Evolutionary conservation across 306 rosid genomes (phyloP).

Genomic region (Hylodesmum podocarpum): DNA sequence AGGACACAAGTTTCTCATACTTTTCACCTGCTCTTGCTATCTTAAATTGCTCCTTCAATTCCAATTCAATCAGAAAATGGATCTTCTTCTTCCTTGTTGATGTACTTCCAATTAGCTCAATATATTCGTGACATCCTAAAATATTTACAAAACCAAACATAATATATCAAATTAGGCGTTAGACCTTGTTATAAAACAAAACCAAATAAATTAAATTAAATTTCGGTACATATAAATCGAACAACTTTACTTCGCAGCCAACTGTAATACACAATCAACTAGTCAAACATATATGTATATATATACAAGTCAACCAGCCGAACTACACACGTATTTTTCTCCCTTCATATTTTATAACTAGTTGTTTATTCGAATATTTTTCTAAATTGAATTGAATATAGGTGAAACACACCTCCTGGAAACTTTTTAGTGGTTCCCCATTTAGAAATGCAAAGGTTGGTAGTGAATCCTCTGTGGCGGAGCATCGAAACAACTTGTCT

Average conservation of each 20-base stretch:
- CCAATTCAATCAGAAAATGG: conserved; percentile 37
- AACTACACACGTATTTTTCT: too few species aligned
- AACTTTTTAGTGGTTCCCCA: conserved; percentile 51
- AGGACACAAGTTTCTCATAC: conserved; percentile 32
- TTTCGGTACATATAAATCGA: neutral
- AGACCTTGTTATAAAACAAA: neutral
- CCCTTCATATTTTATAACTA: too few species aligned
- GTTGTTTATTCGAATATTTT: too few species aligned
- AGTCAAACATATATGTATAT: too few species aligned
- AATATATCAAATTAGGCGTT: neutral
- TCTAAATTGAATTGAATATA: too few species aligned
- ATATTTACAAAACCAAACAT: neutral
- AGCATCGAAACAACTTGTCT: conserved; percentile 43
- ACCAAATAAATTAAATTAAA: too few species aligned
- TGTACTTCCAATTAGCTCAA: conserved; percentile 41
- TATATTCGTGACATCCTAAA: conserved; percentile 44
- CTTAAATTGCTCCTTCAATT: conserved; percentile 46
- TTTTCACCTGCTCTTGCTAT: conserved; percentile 45
- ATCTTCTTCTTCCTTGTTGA: conserved; percentile 32
- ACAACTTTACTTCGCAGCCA: too few species aligned
- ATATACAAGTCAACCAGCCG: too few species aligned
- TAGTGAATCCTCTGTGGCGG: conserved; percentile 44
- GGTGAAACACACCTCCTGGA: conserved; percentile 56
- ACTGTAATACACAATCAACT: too few species aligned
- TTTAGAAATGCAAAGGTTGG: conserved; percentile 51